Base-by-base conservation (phyloP, 331 rosid species). In the Saraca asoca region DNA sequence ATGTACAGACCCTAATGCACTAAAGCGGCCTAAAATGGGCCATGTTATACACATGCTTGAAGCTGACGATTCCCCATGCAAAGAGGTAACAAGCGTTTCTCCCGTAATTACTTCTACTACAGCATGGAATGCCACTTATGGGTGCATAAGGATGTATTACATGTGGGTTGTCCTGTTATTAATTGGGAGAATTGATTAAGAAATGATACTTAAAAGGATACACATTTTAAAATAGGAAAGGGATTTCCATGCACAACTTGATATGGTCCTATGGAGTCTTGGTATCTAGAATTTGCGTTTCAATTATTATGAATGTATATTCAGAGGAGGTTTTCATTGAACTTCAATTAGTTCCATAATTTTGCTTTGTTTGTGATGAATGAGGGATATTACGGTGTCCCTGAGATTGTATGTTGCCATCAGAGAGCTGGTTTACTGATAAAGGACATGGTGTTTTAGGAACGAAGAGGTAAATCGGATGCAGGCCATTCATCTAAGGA, bases 11-110 rank as follows among this genome's bases (percentile, higher is more conserved):
- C 90, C 87, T 54, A 79, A 79, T 68, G 77, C 90, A 41, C 81
- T 62, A 48, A 85, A 85, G 70, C 77, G 87, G 60, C 87, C 90
- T n/a, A 85, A 79, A 77, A 81, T 85, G 90, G 87, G 90, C 18
- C 87, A 85, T 51, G 64, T 85, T 49, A 81, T 85, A 52, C 87
- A 85, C 51, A 79, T 85, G 85, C 87, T 81, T 42, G 90, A 85
- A 74, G 90, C 90, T 38, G 90, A 85, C 62, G 90, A 76, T 51
- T 56, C 75, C 45, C 72, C 78, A 38, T 74, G 62, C 51, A 80
- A 73, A 75, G 83, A 79, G 62, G 91, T 85, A 82, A 7, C 41
- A n/a, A 71, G 57, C 72, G 12, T 0, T 52, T 45, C 69, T 35
- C 46, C 29, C 20, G 37, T 34, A 41, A 58, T 58, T 13, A 58